Evolutionary conservation across 2,329 filamentous ascomycete genomes (phyloP), one percentile per base, ranked within the genome.

Genomic region (Lachnellula cervina): DNA sequence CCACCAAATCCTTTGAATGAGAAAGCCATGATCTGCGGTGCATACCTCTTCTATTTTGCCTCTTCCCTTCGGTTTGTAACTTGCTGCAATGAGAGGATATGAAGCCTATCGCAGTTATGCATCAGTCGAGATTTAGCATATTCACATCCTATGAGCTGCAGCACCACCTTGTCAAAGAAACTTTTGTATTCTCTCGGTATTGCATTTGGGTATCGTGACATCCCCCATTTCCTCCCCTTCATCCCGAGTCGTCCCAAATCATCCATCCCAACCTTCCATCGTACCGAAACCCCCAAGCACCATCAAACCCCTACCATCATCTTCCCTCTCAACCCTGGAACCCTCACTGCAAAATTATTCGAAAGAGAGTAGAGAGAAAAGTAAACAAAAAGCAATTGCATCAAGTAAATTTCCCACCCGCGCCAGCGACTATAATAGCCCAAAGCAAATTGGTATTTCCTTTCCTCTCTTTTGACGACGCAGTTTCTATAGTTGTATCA

Each of bases 381-480:
- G 37, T 35, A 9, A 34, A 23, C 34, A 43, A 28, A 42, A 46
- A 37, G 46, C 23, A 55, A 50, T 28, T 28, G 43, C 38, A 54
- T 28, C 38, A 50, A 45, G 52, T 44, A 44, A 51, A 52, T 17
- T 54, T 37, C 56, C 52, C 56, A 50, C 60, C 56, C 62, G 56
- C 28, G 51, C 53, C 45, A 57, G 51, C 47, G 47, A 56, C 58
- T 32, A 28, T 53, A 55, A 54, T 55, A 55, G 32, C 53, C 53
- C 58, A 66, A 67, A 66, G 63, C 65, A 67, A 67, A 67, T 67
- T 66, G 65, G 65, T 67, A 66, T 67, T 66, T 62, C 64, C 63
- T 60, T 55, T 55, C 48, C 60, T 62, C 64, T 64, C 57, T 57
- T 51, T 56, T 32, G 59, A 64, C 57, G 59, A 60, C 53, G 52